phyloP scores from a whole-genome alignment of 2,329 filamentous ascomycete species.

The Penicillium sp. region DNA sequence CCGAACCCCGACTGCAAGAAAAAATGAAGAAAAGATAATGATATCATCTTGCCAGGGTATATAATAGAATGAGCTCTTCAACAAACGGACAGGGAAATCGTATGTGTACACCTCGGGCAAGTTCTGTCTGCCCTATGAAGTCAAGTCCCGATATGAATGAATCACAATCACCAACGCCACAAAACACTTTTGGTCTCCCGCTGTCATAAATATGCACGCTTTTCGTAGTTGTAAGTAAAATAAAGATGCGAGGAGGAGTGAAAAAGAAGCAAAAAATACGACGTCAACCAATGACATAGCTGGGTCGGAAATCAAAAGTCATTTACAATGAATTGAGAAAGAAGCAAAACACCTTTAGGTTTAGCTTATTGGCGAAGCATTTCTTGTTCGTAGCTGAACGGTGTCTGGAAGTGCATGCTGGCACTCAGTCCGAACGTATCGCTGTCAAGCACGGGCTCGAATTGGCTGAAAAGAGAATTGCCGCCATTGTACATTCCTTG shows the following conservation, averaged over 20 bases:
- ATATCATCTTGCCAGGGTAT: conserved; percentile 12
- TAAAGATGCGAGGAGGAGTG: no score
- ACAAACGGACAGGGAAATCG: conserved; percentile 3
- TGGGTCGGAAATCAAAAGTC: background rate
- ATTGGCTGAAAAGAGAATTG: conserved; percentile 61
- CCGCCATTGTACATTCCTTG: conserved; percentile 41
- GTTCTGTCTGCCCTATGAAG: conserved; percentile 1
- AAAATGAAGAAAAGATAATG: background rate
- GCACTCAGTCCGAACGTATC: conserved; percentile 91
- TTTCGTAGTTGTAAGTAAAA: conserved; percentile 10
- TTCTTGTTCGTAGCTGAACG: conserved; percentile 55
- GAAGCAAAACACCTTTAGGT: background rate
- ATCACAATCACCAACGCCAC: conserved; percentile 12
- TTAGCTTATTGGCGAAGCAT: conserved; percentile 30
- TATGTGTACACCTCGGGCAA: conserved; percentile 12
- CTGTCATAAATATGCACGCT: conserved; percentile 15
- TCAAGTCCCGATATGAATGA: conserved; percentile 1
- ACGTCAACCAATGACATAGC: background rate
- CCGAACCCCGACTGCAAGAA: background rate
- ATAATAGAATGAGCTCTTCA: conserved; percentile 7
- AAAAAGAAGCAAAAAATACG: background rate
- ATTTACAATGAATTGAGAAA: conserved; percentile 1
- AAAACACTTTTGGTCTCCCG: conserved; percentile 15
- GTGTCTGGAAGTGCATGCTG: conserved; percentile 90
- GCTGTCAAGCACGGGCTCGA: conserved; percentile 84